Base-by-base conservation (phyloP, 768 basidiomycete species). In the Clavaria fumosa region DNA sequence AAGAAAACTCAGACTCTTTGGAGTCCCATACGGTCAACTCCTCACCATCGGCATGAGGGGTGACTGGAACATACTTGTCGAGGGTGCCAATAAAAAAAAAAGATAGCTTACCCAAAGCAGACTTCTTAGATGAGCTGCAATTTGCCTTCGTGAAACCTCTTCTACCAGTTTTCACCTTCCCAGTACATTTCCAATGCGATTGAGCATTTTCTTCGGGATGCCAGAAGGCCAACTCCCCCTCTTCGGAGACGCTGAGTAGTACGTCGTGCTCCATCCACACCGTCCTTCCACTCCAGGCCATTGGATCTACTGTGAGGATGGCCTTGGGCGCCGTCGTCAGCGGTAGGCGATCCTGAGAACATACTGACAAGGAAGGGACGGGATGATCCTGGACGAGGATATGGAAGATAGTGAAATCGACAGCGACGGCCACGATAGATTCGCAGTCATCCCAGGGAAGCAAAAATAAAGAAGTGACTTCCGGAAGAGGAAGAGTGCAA, bases 11-110 rank as follows among this genome's bases (percentile, higher is more conserved):
- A 12, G 84, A 90, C 54, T 84, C 83, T 36, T 80, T 80, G 0
- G 90, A 95, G 55, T 96, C 89, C 93, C 93, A 97, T 12, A 97
- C 88, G 0, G 88, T 89, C 32, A 96, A 56, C 50, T 91, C 86
- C 41, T 82, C 68, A 1, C 78, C 79, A 14, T 71, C 68, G 0
- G 63, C 48, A 11, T 59, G 53, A 4, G 67, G 60, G 10, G 78
- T 72, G 43, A 88, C 85, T 89, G 31, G 14, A 30, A 40, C 30
- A 20, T 3, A 10, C 34, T 35, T 33, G 24, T 40, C 35, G 17
- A 47, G 40, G 24, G 37, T 37, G 41, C 36, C 44, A 35, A 22
- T 37, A 5, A 20, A 28, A 17, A 23, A 28, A 44, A 45, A 7
- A n/a, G 10, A 28, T 9, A 35, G 61, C 69, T 42, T 52, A 88